These are phyloP conservation scores for Triangularia setosa DNA, from an alignment of 2,329 filamentous ascomycete species.

Conservation along the genomic window DNA sequence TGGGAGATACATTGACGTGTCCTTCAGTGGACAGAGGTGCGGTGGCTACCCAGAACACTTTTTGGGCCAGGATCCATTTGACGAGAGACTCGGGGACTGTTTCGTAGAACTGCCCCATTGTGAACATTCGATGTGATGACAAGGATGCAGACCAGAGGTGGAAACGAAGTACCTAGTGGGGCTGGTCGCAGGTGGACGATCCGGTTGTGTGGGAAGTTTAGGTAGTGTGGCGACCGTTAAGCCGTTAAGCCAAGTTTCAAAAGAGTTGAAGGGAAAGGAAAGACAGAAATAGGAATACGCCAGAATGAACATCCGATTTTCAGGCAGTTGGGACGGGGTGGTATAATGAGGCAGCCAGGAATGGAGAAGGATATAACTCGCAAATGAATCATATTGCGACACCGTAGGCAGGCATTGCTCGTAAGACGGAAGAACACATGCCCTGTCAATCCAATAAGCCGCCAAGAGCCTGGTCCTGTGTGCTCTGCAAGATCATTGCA, in stretches of 20 bases:
- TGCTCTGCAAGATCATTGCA: background rate
- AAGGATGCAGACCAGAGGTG: too few relatives aligned
- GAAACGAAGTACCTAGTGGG: background rate
- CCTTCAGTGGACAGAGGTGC: slow-evolving; percentile 59
- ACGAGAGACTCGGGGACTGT: slow-evolving; percentile 41
- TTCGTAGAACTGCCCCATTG: slow-evolving; percentile 29
- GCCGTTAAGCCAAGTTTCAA: too few relatives aligned
- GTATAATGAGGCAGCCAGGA: too few relatives aligned
- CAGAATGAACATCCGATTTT: too few relatives aligned
- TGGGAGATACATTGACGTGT: slow-evolving; percentile 75
- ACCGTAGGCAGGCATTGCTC: background rate
- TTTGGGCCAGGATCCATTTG: slow-evolving; percentile 62
- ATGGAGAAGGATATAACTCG: too few relatives aligned
- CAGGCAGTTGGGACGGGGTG: too few relatives aligned
- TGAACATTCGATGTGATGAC: background rate
- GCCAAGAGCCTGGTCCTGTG: background rate
- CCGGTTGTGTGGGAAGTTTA: background rate
- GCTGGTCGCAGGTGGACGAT: background rate
- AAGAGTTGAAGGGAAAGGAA: background rate
- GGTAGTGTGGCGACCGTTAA: background rate
- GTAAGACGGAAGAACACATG: background rate
- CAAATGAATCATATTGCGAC: background rate
- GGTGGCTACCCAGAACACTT: slow-evolving; percentile 72
- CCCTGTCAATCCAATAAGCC: background rate
- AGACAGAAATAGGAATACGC: too few relatives aligned